A percentile compares a stretch with the other conserved stretches of the same genome.
phyloP scores from a whole-genome alignment of 306 rosid species.

The Trichosanthes truncata region DNA sequence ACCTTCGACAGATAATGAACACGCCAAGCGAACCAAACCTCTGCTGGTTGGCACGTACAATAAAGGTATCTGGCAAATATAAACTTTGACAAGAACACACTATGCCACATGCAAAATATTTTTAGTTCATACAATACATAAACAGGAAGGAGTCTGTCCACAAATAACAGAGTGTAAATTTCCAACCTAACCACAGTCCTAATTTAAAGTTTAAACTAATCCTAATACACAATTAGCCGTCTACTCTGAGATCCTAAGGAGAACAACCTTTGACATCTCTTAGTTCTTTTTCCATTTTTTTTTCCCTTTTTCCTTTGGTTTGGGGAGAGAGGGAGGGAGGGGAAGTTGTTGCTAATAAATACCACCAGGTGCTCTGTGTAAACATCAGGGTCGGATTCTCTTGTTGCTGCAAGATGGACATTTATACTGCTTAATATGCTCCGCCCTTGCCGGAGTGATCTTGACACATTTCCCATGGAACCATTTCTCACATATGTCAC shows the following conservation, averaged over 20 bases:
- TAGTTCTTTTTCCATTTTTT: neutral
- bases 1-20: neutral
- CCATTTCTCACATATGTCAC: conserved; percentile 85
- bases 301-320: neutral
- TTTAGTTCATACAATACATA: neutral
- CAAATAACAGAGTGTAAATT: neutral
- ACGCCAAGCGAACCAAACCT: neutral
- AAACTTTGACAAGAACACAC: neutral
- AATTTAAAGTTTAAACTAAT: conserved; percentile 3
- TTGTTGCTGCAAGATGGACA: conserved; percentile 93
- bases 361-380: neutral
- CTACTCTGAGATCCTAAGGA: neutral
- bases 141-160: neutral
- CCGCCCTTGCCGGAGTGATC: conserved; percentile 85
- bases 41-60: neutral
- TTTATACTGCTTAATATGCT: conserved; percentile 71
- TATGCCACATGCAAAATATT: neutral
- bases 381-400: conserved; percentile 41
- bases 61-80: neutral
- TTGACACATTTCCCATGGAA: conserved; percentile 86
- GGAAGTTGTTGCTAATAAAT: neutral
- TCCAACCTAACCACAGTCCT: conserved; percentile 3
- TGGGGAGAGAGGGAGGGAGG: neutral
- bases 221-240: conserved; percentile 9
- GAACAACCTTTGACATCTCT: neutral